Evolutionary conservation across 495 filamentous ascomycete genomes (phyloP), one percentile per base, ranked within the genome.

Genomic region (Cairneyella variabilis): DNA sequence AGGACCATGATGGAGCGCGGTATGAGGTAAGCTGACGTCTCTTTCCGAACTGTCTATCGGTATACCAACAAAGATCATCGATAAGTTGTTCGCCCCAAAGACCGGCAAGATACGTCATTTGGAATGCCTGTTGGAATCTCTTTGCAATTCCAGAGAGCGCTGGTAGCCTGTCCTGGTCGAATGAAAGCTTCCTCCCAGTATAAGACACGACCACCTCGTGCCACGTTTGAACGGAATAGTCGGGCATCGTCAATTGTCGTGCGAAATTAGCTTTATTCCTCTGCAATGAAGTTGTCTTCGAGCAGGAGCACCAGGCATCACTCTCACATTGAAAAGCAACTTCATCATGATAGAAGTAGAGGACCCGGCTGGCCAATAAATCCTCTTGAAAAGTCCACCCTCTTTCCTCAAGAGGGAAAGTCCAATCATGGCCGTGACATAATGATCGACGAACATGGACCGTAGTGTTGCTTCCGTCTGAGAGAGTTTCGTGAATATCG

Each of bases 1-100:
- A 66, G 26, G 58, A 62, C 64, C 64, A 66, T 14, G 58, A 61
- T 9, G 64, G 64, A 1, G 51, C 61, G 12, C 45, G 44, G 1
- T 63, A 56, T n/a, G 20, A 39, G 3, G 49, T 14, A 1, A 57
- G 38, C 14, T 4, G 4, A 11, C 50, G 43, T n/a, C n/a, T n/a
- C n/a, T n/a, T n/a, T n/a, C n/a, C n/a, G n/a, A n/a, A n/a, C n/a
- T n/a, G n/a, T n/a, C n/a, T n/a, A n/a, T n/a, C n/a, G 11, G 6
- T 54, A 48, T 18, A 46, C 64, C 64, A 66, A 2, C 63, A 47
- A 3, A 64, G 51, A n/a, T 58, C 64, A 17, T 53, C 40, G 8
- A 48, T 51, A 21, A 66, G 54, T 28, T 62, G 44, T 17, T 57
- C 57, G 17, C 54, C 48, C 64, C 64, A 66, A 10, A 65, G 42